A percentile compares a stretch with the other conserved stretches of the same genome.
phyloP scores from a whole-genome alignment of 2,329 filamentous ascomycete species.

The Aotearoamyces nothofagi region DNA sequence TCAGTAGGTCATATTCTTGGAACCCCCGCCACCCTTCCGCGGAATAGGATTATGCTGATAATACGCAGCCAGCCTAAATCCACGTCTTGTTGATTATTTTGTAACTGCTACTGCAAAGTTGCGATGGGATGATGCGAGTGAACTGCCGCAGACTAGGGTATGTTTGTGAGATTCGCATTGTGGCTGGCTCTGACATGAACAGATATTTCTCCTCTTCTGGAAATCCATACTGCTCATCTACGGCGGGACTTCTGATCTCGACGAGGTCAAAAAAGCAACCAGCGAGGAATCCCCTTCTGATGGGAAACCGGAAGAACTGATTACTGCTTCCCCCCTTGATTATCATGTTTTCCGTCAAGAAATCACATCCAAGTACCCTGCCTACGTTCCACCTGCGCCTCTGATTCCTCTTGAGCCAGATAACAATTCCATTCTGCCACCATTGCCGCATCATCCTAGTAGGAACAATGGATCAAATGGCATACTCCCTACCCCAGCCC shows the following conservation, averaged over 20 bases:
- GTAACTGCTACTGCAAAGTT: constrained; percentile 53
- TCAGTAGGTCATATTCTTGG: constrained; percentile 4
- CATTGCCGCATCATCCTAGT: constrained; percentile 59
- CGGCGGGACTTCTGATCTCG: constrained; percentile 61
- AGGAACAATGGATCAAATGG: constrained; percentile 44
- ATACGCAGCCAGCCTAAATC: constrained; percentile 35
- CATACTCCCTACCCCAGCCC: constrained; percentile 39
- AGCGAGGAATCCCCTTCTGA: constrained; percentile 33
- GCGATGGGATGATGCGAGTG: constrained; percentile 57
- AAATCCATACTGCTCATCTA: constrained; percentile 80
- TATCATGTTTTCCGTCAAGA: constrained; percentile 96
- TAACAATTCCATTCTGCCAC: constrained; percentile 80
- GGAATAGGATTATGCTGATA: too few species aligned
- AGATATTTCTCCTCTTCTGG: constrained; percentile 77
- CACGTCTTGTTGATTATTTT: constrained; percentile 56
- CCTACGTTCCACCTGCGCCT: constrained; percentile 79
- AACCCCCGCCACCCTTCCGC: too few species aligned
- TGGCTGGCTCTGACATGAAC: constrained; percentile 11
- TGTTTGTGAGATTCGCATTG: constrained; percentile 17
- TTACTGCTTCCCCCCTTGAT: constrained; percentile 86
- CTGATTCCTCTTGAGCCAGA: constrained; percentile 77
- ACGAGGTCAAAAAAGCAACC: constrained; percentile 58
- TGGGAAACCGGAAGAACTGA: constrained; percentile 43
- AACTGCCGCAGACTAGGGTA: constrained; percentile 48
- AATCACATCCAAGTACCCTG: constrained; percentile 93